A percentile compares a stretch with the other conserved stretches of the same genome.
phyloP scores from a whole-genome alignment of 805 yeast species.

The Saturnispora sanitii region DNA sequence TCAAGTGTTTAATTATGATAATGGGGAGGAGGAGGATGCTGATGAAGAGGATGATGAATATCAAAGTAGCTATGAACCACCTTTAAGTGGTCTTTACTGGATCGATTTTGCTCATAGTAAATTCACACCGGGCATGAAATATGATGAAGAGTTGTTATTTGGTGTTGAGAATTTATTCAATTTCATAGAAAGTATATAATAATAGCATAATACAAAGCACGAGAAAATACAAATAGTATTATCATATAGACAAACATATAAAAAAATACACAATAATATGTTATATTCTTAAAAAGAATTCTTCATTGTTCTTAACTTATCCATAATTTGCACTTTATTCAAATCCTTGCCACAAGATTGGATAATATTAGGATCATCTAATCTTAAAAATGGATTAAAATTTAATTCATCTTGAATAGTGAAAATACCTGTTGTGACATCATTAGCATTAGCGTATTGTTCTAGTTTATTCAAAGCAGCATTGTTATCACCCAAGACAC shows the following conservation, averaged over 20 bases:
- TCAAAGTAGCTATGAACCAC: too few relatives aligned
- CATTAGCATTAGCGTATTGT: constrained; percentile 42
- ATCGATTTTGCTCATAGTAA: constrained; percentile 91
- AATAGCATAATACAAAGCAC: too few relatives aligned
- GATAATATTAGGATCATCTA: constrained; percentile 53
- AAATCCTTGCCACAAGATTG: constrained; percentile 46
- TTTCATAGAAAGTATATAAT: constrained; percentile 29
- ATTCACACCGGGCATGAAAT: constrained; percentile 49
- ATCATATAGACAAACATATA: too few relatives aligned
- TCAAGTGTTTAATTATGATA: constrained; percentile 32
- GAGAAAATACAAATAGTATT: too few relatives aligned
- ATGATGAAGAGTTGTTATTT: constrained; percentile 57
- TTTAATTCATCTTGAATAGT: constrained; percentile 74
- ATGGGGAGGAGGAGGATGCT: constrained; percentile 21
- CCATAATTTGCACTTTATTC: constrained; percentile 54
- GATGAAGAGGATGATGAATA: constrained; percentile 20
- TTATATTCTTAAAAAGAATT: constrained; percentile 45
- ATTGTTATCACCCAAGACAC: constrained; percentile 41
- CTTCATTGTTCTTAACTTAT: constrained; percentile 63
- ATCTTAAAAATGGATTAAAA: constrained; percentile 86
- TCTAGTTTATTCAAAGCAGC: constrained; percentile 46
- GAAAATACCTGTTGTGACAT: constrained; percentile 75
- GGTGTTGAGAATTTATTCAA: constrained; percentile 60
- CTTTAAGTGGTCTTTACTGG: constrained; percentile 50
- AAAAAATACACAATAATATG: too few relatives aligned